A percentile compares a stretch with the other conserved stretches of the same genome.
phyloP scores from a whole-genome alignment of 2,329 filamentous ascomycete species.

The Venturia effusa region DNA sequence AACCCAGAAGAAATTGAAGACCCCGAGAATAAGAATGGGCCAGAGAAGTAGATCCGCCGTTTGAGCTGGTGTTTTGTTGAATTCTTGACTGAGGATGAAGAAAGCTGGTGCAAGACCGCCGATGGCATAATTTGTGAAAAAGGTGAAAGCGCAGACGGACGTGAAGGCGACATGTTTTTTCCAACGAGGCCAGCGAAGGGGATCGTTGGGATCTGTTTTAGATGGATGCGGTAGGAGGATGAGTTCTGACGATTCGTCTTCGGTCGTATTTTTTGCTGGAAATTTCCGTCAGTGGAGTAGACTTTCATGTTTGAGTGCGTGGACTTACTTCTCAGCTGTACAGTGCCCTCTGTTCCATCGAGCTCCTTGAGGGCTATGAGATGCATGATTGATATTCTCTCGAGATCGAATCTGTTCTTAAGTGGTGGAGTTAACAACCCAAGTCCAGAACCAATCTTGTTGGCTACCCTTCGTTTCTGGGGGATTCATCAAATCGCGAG shows the following conservation, averaged over 20 bases:
- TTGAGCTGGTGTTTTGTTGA: constrained; percentile 34
- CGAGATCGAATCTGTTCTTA: not conserved
- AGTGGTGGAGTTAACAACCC: not conserved
- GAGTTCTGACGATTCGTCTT: constrained; percentile 17
- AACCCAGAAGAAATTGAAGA: constrained; percentile 43
- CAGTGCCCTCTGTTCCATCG: constrained; percentile 28
- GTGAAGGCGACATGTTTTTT: constrained; percentile 35
- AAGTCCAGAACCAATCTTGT: constrained; percentile 5
- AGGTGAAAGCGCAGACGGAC: constrained; percentile 40
- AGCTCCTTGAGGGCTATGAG: constrained; percentile 25
- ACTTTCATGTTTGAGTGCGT: not conserved
- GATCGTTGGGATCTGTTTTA: constrained; percentile 35
- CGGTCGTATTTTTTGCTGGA: constrained; percentile 13
- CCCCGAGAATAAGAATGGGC: constrained; percentile 37
- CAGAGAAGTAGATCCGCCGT: constrained; percentile 30
- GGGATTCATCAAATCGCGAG: not conserved
- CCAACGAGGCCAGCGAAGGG: constrained; percentile 34
- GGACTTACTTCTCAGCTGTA: constrained; percentile 22
- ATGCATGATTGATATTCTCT: constrained; percentile 15
- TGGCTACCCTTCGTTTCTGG: not conserved
- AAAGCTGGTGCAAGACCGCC: constrained; percentile 34
- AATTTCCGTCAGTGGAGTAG: not conserved
- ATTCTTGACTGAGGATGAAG: constrained; percentile 34
- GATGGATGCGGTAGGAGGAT: constrained; percentile 39
- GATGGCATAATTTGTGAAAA: constrained; percentile 38